Evolutionary conservation across 1,284 basidiomycete species (phyloP).

Genomic region (Heliocybe sulcata): DNA sequence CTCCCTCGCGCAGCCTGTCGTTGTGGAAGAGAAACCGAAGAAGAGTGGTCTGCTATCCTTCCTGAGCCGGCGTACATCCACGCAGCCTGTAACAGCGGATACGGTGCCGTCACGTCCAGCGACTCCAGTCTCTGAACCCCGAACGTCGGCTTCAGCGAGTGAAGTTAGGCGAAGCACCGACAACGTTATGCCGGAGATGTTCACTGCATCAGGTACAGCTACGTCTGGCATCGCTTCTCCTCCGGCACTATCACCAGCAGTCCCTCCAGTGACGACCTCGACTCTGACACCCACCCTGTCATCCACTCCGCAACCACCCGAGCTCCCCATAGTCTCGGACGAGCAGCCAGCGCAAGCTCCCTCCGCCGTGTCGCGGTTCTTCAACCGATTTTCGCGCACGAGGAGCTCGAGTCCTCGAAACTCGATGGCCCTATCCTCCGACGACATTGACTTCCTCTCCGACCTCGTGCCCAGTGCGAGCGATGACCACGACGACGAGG

Average conservation of each 20-base stretch:
- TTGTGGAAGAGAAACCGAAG: conserved; percentile 27
- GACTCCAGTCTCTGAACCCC: conserved; percentile 1
- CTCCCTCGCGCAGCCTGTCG: conserved; percentile 11
- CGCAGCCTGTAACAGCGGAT: conserved; percentile 7
- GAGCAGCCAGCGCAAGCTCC: conserved; percentile 20
- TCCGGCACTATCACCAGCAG: conserved; percentile 1
- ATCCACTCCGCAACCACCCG: conserved; percentile 4
- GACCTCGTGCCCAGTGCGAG: conserved; percentile 58
- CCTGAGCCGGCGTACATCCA: conserved; percentile 42
- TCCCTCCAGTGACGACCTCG: conserved; percentile 1
- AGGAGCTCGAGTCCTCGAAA: conserved; percentile 32
- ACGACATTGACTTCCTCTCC: conserved; percentile 70
- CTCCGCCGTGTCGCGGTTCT: conserved; percentile 66
- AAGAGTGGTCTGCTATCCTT: conserved; percentile 66
- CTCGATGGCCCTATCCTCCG: conserved; percentile 56
- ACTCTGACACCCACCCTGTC: conserved; percentile 2
- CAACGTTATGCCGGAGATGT: not conserved
- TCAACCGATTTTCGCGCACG: conserved; percentile 57
- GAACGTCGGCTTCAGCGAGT: not conserved
- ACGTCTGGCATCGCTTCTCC: not conserved
- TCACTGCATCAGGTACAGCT: not conserved
- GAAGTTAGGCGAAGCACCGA: not conserved
- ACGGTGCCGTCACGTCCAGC: not conserved
- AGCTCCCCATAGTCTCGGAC: not conserved
- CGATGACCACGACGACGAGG: conserved; percentile 31